These are phyloP conservation scores for Didymella exigua DNA, from an alignment of 2,329 filamentous ascomycete genomes.

Conservation along the genomic window DNA sequence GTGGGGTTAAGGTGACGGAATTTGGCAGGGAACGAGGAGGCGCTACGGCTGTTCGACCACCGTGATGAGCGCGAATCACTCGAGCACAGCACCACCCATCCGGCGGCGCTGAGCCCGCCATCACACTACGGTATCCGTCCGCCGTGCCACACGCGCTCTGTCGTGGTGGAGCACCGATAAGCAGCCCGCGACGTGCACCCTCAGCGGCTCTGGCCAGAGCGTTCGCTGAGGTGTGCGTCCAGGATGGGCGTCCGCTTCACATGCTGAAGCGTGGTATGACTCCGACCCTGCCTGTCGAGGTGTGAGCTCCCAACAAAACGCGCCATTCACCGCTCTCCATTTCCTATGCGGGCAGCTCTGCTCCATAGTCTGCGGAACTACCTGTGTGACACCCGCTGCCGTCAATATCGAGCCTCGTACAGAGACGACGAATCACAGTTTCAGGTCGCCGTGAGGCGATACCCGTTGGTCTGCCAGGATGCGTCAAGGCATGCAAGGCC, in stretches of 20 bases:
- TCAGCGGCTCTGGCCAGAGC: not conserved
- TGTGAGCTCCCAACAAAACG: conserved; percentile 17
- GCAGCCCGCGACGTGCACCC: conserved; percentile 3
- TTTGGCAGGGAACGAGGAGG: conserved; percentile 13
- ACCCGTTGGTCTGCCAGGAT: conserved; percentile 3
- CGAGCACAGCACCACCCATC: not conserved
- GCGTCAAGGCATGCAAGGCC: not conserved
- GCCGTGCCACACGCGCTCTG: conserved; percentile 8
- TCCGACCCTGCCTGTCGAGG: conserved; percentile 4
- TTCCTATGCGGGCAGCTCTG: not conserved
- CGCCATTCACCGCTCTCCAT: conserved; percentile 13
- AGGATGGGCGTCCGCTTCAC: conserved; percentile 3
- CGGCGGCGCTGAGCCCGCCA: not conserved
- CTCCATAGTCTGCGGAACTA: not conserved
- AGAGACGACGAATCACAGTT: conserved; percentile 8
- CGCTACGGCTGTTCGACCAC: conserved; percentile 7
- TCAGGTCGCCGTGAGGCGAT: conserved; percentile 4
- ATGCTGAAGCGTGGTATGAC: conserved; percentile 15
- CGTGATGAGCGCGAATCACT: not conserved
- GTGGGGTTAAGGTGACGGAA: conserved; percentile 6
- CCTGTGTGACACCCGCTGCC: conserved; percentile 9
- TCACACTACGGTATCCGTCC: conserved; percentile 2
- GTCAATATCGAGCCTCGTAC: conserved; percentile 17
- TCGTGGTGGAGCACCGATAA: conserved; percentile 15
- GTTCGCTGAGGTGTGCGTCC: conserved; percentile 3